These are phyloP conservation scores for Rickenella mellea DNA, from an alignment of 768 basidiomycete species.

Conservation along the genomic window DNA sequence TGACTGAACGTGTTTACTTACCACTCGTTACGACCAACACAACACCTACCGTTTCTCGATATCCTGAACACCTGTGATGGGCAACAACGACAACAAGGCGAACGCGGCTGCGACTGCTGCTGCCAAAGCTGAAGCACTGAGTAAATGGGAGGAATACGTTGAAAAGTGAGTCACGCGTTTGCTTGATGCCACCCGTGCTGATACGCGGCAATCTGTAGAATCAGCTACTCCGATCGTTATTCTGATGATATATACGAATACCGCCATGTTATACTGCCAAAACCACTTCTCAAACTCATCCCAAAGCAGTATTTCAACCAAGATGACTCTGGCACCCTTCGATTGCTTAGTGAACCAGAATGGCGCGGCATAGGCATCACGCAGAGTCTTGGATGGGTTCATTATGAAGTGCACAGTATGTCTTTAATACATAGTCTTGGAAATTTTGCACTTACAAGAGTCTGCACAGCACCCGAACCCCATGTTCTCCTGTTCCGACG, in stretches of 20 bases:
- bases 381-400: constrained; percentile 94
- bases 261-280: constrained; percentile 94
- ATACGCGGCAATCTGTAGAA: constrained; percentile 34
- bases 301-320: constrained; percentile 75
- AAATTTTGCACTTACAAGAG: constrained; percentile 1
- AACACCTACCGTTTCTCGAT: no score
- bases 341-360: constrained; percentile 78
- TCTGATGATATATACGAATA: constrained; percentile 92
- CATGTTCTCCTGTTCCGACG: constrained; percentile 93
- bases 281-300: constrained; percentile 86
- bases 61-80: no score
- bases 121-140: background rate
- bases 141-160: constrained; percentile 62
- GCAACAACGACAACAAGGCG: no score
- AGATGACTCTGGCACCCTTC: constrained; percentile 67
- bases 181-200: constrained; percentile 8
- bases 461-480: constrained; percentile 74
- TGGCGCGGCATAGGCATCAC: constrained; percentile 96
- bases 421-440: constrained; percentile 3
- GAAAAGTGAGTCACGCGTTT: constrained; percentile 45
- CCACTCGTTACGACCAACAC: no score
- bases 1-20: no score
- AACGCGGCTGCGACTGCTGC: no score
- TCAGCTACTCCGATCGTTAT: constrained; percentile 88
- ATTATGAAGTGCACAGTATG: constrained; percentile 93